These are phyloP conservation scores for Cercospora beticola DNA, from an alignment of 2,329 filamentous ascomycete genomes.

Conservation along the genomic window DNA sequence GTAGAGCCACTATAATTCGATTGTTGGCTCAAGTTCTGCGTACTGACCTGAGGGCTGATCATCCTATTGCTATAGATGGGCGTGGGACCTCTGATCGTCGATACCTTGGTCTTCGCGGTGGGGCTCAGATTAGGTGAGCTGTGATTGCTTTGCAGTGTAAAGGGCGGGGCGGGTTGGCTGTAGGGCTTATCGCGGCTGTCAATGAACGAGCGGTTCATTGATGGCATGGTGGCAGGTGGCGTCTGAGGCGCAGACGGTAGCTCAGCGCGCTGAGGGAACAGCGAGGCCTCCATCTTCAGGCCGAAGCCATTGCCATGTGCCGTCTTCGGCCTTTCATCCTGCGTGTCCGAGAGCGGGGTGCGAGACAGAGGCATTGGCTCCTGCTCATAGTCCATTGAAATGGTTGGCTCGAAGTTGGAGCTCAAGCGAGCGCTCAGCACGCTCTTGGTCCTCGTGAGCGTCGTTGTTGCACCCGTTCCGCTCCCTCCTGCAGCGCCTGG, in stretches of 20 bases:
- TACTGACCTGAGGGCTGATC: constrained; percentile 20
- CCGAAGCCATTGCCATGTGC: constrained; percentile 17
- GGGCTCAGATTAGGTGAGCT: constrained; percentile 27
- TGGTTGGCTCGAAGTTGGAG: constrained; percentile 19
- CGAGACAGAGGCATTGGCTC: constrained; percentile 17
- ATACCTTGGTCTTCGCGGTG: constrained; percentile 1
- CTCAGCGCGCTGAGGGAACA: constrained; percentile 25
- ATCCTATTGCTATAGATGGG: constrained; percentile 12
- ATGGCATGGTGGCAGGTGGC: constrained; percentile 21
- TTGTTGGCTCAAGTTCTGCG: constrained; percentile 19
- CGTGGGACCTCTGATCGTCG: constrained; percentile 11
- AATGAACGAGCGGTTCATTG: constrained; percentile 35
- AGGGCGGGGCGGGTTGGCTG: constrained; percentile 21
- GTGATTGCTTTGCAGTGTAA: constrained; percentile 22
- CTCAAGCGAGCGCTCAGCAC: constrained; percentile 21
- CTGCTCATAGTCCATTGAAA: background rate
- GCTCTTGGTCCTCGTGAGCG: constrained; percentile 12
- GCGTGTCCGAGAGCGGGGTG: background rate
- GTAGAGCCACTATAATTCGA: constrained; percentile 32
- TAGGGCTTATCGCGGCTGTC: constrained; percentile 37
- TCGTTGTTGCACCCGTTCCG: constrained; percentile 16
- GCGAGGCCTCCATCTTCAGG: constrained; percentile 28
- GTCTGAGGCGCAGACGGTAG: constrained; percentile 13
- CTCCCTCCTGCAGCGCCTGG: constrained; percentile 12
- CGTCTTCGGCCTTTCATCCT: constrained; percentile 19